Conservation (phyloP, 2,329 filamentous ascomycete species). For the Scytalidium lignicola region DNA sequence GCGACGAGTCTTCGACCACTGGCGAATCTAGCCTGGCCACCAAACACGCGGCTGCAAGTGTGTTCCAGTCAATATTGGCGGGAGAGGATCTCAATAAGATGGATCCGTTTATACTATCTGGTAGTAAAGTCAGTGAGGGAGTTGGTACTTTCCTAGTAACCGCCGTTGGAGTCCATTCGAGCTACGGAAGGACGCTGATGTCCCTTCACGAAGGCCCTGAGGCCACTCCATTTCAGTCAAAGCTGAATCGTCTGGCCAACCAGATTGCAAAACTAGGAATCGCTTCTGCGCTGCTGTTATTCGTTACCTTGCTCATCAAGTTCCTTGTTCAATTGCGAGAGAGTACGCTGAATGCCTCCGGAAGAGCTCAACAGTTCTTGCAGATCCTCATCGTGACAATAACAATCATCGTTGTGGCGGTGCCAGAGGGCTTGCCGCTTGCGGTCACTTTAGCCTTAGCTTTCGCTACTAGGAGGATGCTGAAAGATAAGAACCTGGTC, state of each 20-base stretch:
- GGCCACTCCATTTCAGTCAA: constrained; percentile 72
- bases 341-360: constrained; percentile 40
- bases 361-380: constrained; percentile 36
- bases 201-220: constrained; percentile 71
- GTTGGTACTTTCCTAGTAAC: constrained; percentile 73
- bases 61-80: constrained; percentile 66
- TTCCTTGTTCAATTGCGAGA: constrained; percentile 59
- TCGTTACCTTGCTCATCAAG: constrained; percentile 73
- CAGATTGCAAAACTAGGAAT: constrained; percentile 74
- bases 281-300: constrained; percentile 68
- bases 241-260: constrained; percentile 71
- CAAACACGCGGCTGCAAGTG: constrained; percentile 54
- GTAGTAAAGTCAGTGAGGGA: constrained; percentile 69
- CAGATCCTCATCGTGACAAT: constrained; percentile 36
- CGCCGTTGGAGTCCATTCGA: constrained; percentile 67
- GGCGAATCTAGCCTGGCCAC: constrained; percentile 67
- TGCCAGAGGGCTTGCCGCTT: constrained; percentile 63
- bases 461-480: constrained; percentile 60
- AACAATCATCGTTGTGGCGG: constrained; percentile 54
- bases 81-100: constrained; percentile 32
- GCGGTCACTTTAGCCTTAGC: constrained; percentile 69
- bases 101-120: constrained; percentile 50
- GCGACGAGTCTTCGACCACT: constrained; percentile 70
- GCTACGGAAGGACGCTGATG: constrained; percentile 73
- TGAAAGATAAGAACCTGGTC: constrained; percentile 59